These are phyloP conservation scores for Ascochyta pisi DNA, from an alignment of 2,329 filamentous ascomycete genomes.

Conservation along the genomic window DNA sequence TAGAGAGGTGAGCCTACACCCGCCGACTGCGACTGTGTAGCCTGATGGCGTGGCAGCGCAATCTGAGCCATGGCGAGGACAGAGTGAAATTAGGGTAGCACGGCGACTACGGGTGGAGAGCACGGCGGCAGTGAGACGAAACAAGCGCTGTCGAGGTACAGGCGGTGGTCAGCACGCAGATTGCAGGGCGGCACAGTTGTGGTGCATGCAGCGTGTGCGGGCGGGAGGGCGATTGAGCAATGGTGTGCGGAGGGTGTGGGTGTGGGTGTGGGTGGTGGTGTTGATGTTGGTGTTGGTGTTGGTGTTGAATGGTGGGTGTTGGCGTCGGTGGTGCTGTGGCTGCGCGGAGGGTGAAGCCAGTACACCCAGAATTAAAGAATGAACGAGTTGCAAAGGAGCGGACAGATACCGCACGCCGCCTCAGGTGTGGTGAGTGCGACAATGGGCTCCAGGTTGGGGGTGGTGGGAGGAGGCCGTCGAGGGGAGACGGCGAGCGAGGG, in stretches of 20 bases:
- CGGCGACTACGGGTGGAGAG: slow-evolving; percentile 25
- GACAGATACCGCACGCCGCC: slow-evolving; percentile 46
- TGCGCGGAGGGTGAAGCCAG: slow-evolving; percentile 43
- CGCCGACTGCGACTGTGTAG: slow-evolving; percentile 47
- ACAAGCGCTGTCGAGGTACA: slow-evolving; percentile 49
- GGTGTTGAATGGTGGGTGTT: slow-evolving; percentile 4
- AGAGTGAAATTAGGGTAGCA: slow-evolving; percentile 28
- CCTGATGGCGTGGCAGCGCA: slow-evolving; percentile 50
- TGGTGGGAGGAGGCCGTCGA: slow-evolving; percentile 19
- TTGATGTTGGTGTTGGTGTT: no score
- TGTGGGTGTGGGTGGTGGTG: neutral
- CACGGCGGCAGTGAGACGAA: slow-evolving; percentile 47
- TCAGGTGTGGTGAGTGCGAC: slow-evolving; percentile 39
- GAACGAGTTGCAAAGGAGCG: slow-evolving; percentile 45
- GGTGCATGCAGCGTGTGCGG: slow-evolving; percentile 37
- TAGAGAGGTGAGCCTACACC: slow-evolving; percentile 47
- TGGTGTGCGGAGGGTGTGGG: slow-evolving; percentile 6
- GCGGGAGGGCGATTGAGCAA: slow-evolving; percentile 9
- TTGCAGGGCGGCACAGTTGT: slow-evolving; percentile 22
- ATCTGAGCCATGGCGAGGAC: slow-evolving; percentile 47
- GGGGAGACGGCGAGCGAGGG: slow-evolving; percentile 25
- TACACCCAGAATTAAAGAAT: slow-evolving; percentile 50
- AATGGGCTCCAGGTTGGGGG: slow-evolving; percentile 39
- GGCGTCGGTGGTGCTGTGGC: slow-evolving; percentile 16
- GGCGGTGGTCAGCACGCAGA: slow-evolving; percentile 41